Evolutionary conservation across 2,329 filamentous ascomycete species (phyloP), one percentile per base, ranked within the genome.

Genomic region (Botrytis galanthina): DNA sequence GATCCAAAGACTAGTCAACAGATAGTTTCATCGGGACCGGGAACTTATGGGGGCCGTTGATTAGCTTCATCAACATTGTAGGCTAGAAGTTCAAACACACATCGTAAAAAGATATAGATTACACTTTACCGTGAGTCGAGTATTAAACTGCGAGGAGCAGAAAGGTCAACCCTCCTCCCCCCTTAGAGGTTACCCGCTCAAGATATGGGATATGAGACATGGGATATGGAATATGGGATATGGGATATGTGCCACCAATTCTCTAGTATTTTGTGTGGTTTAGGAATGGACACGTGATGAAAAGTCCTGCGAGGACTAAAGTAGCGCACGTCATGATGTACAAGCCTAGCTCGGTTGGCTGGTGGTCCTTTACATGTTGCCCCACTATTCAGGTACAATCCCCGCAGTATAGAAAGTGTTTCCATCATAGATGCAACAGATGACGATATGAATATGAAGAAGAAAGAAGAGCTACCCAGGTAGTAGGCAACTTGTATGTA

Each of bases 1-100:
- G 78, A 80, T 75, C 26, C 60, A 39, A 70, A 67, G 14, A 77
- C 74, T 26, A 77, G 77, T 64, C 76, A 79, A 72, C 75, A 78
- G 48, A 66, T 80, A 61, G 75, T 80, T 29, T 63, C 69, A 12
- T 61, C 68, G 35, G 66, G 48, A 16, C 37, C 48, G 37, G 73
- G 77, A 44, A 75, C 69, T 22, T 60, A 77, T 60, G 76, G 72
- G 48, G 71, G 16, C 29, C 74, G 76, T 73, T 78, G 73, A 79
- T 26, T 51, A 22, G 32, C 16, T n/a, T 37, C 20, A 10, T 63
- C 35, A n/a, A 73, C 14, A 29, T 57, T 22, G 5, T n/a, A 32
- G 46, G 54, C 32, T 73, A 44, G 39, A 69, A 59, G 51, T 18
- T 14, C 32, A 16, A 16, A 32, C 37, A 42, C 26, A 69, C 35